Evolutionary conservation across 108 stramenopile genomes (phyloP).

Genomic region (Nannochloropsis gaditana): DNA sequence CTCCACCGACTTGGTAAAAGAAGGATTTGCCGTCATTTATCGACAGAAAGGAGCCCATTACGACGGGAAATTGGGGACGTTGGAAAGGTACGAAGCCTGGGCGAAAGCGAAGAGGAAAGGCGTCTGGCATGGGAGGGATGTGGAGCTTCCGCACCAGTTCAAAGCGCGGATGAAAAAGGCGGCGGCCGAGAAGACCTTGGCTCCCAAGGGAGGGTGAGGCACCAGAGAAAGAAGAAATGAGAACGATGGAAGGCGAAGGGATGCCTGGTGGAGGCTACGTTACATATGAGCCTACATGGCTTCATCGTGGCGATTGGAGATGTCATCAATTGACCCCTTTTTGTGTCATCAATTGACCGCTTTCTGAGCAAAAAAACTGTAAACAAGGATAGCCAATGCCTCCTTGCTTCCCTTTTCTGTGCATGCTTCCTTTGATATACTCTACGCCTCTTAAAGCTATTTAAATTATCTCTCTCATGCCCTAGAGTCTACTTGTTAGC

Average conservation of each 20-base stretch:
- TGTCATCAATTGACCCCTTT: too few relatives aligned
- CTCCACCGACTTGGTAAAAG: background rate
- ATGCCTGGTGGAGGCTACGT: background rate
- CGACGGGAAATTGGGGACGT: background rate
- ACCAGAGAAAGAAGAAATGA: background rate
- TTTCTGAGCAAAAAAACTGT: too few relatives aligned
- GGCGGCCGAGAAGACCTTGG: conserved; percentile 2
- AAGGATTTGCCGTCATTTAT: conserved; percentile 2
- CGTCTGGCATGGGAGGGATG: background rate
- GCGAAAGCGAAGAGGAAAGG: conserved; percentile 17
- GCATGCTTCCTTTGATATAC: too few relatives aligned
- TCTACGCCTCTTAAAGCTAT: too few relatives aligned
- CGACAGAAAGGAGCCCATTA: conserved; percentile 11
- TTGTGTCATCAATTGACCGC: too few relatives aligned
- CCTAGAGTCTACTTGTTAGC: too few relatives aligned
- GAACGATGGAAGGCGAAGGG: background rate
- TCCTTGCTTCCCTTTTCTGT: too few relatives aligned
- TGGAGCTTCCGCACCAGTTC: conserved; percentile 19
- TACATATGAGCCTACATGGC: too few relatives aligned
- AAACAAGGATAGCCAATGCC: too few relatives aligned
- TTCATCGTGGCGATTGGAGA: too few relatives aligned
- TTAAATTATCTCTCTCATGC: too few relatives aligned
- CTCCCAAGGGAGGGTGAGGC: background rate
- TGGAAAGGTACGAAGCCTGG: background rate
- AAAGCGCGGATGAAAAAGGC: background rate